Evolutionary conservation across 345 rosid genomes (phyloP), one percentile per base, ranked within the genome.

Genomic region (Odontarrhena argentea): DNA sequence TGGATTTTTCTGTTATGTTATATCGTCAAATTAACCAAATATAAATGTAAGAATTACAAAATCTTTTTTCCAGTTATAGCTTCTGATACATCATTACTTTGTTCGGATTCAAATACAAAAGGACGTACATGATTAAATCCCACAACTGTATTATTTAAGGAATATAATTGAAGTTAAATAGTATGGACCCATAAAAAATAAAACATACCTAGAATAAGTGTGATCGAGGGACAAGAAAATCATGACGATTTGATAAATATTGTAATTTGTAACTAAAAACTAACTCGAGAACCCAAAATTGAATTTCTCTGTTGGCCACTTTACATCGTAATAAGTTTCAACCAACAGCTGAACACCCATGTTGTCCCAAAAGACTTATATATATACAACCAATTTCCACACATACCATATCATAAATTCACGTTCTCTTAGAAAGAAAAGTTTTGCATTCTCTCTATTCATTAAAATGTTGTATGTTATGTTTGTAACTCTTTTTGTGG

Each of bases 291-390:
- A 63, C 40, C 24, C 34, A 35, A 40, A 49, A 47, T 63, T 65
- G 2, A 43, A 43, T 41, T 51, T 53, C 18, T 65, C 9, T 36
- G 56, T 52, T 59, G 57, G 55, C 49, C 49, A 58, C 43, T 35
- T 44, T 35, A 59, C 61, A 51, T 58, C 42, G 8, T 50, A 7
- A 43, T 49, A 45, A 43, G 50, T 65, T 49, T 59, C 68, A 59
- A 66, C 77, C 43, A 58, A 66, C 68, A 65, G 44, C 40, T 42
- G 25, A 34, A 52, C 42, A 5, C 75, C 18, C 44, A 55, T 65
- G 53, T 32, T 64, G 54, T 57, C 41, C n/a, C 26, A 43, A 50
- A 40, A 28, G 12, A n/a, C 8, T 2, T 71, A 28, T 65, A 50
- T 72, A 50, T 70, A 62, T 58, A 36, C 22, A 37, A 65, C 48